phyloP scores from a whole-genome alignment of 1,284 basidiomycete genomes.

The Boletus sp. region DNA sequence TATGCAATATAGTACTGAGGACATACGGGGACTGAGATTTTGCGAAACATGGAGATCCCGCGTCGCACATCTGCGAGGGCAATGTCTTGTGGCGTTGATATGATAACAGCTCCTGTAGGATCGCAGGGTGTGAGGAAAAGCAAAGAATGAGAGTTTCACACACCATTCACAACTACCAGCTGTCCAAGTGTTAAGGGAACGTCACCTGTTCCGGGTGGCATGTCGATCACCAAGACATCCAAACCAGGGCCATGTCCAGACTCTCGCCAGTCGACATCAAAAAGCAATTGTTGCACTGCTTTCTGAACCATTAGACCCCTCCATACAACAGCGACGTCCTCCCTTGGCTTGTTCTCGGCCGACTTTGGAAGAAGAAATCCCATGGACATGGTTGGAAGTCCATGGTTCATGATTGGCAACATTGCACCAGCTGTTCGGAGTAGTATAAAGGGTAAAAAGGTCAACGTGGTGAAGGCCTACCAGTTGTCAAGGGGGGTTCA shows the following conservation, averaged over 20 bases:
- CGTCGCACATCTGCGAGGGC: slow-evolving; percentile 90
- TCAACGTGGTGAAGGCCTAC: slow-evolving; percentile 39
- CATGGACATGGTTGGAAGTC: slow-evolving; percentile 95
- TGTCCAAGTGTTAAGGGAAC: slow-evolving; percentile 92
- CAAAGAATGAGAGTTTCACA: slow-evolving; percentile 12
- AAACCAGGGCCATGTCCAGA: slow-evolving; percentile 45
- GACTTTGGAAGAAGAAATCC: slow-evolving; percentile 73
- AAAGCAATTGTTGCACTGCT: slow-evolving; percentile 93
- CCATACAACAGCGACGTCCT: slow-evolving; percentile 79
- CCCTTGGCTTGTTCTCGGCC: slow-evolving; percentile 19
- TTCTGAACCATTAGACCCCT: slow-evolving; percentile 99
- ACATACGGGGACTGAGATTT: slow-evolving; percentile 82
- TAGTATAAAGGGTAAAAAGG: background rate
- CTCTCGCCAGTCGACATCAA: slow-evolving; percentile 90
- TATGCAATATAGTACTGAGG: background rate
- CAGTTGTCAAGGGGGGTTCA: slow-evolving; percentile 75
- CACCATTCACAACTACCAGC: slow-evolving; percentile 83
- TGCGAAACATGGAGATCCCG: slow-evolving; percentile 91
- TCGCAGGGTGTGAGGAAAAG: background rate
- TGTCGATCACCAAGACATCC: slow-evolving; percentile 90
- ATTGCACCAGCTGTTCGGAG: slow-evolving; percentile 64
- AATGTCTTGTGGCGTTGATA: slow-evolving; percentile 95
- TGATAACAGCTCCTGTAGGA: slow-evolving; percentile 70
- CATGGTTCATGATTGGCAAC: slow-evolving; percentile 84
- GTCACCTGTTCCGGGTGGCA: slow-evolving; percentile 97